Percentiles rank a stretch among this genome's conserved stretches.
These are phyloP conservation scores for Chaetomium tenue DNA, from an alignment of 495 filamentous ascomycete species.

Conservation along the genomic window DNA sequence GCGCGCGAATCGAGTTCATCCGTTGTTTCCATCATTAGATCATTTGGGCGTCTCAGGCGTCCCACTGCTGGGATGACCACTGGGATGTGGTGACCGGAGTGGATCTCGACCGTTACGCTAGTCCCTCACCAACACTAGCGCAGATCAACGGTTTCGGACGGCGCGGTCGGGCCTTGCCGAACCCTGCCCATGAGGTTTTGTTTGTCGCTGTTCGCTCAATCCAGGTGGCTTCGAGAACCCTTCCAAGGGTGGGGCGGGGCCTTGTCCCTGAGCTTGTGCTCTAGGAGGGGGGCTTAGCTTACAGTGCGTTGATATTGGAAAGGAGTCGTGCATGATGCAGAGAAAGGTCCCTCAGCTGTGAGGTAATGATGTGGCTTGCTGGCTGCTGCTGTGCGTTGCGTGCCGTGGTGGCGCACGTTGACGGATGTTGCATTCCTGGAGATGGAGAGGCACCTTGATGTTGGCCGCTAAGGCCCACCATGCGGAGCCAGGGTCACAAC, in stretches of 20 bases:
- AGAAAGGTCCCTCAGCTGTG: background rate
- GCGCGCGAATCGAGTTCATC: background rate
- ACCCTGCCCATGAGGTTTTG: background rate
- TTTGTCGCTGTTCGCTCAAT: too few species aligned
- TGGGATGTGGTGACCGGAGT: background rate
- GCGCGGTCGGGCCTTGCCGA: constrained; percentile 10
- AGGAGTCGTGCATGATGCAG: background rate
- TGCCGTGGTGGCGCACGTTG: too few species aligned
- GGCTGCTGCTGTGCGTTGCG: too few species aligned
- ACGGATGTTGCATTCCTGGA: constrained; percentile 10
- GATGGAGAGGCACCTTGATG: background rate
- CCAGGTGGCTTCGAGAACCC: background rate
- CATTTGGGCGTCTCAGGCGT: too few species aligned
- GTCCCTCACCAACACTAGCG: constrained; percentile 12
- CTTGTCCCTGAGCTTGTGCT: too few species aligned
- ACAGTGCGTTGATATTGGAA: background rate
- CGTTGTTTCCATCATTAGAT: background rate
- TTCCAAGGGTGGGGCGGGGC: background rate
- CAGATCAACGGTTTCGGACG: constrained; percentile 10
- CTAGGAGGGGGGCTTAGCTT: too few species aligned
- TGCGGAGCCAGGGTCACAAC: too few species aligned
- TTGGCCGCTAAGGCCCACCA: background rate
- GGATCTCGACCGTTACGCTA: constrained; percentile 16
- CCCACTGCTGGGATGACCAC: too few species aligned
- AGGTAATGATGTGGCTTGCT: background rate